phyloP scores from a whole-genome alignment of 1,284 basidiomycete genomes.

The Pyrrhoderma lamaoense region DNA sequence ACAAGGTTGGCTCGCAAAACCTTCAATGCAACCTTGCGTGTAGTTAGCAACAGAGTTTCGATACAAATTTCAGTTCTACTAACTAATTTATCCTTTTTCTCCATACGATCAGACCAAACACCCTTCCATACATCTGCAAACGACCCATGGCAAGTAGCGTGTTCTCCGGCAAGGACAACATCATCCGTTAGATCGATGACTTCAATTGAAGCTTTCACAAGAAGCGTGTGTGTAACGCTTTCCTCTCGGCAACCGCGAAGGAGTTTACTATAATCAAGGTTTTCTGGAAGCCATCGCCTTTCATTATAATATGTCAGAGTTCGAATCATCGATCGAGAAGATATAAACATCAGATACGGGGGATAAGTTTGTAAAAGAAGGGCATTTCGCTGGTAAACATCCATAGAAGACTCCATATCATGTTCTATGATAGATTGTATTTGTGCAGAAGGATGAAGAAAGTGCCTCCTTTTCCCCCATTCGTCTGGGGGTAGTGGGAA shows the following conservation, averaged over 20 bases:
- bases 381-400: constrained; percentile 48
- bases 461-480: not conserved
- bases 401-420: constrained; percentile 41
- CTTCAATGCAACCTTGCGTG: constrained; percentile 45
- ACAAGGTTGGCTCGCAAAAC: constrained; percentile 47
- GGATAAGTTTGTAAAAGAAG: constrained; percentile 48
- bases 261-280: constrained; percentile 40
- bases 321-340: constrained; percentile 40
- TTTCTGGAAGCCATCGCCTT: constrained; percentile 30
- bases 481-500: not conserved
- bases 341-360: constrained; percentile 39
- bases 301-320: constrained; percentile 26
- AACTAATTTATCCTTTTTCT: constrained; percentile 25
- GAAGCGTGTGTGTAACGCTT: constrained; percentile 47
- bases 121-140: constrained; percentile 58
- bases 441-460: not conserved
- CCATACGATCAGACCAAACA: constrained; percentile 38
- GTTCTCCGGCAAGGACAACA: constrained; percentile 31
- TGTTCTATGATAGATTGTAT: constrained; percentile 29
- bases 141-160: constrained; percentile 41
- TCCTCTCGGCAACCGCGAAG: constrained; percentile 47
- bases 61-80: not conserved
- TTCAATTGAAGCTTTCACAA: constrained; percentile 40
- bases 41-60: not conserved
- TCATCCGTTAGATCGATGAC: constrained; percentile 50